Evolutionary conservation across 2,329 filamentous ascomycete species (phyloP).

Genomic region (Pestalotiopsis fici): DNA sequence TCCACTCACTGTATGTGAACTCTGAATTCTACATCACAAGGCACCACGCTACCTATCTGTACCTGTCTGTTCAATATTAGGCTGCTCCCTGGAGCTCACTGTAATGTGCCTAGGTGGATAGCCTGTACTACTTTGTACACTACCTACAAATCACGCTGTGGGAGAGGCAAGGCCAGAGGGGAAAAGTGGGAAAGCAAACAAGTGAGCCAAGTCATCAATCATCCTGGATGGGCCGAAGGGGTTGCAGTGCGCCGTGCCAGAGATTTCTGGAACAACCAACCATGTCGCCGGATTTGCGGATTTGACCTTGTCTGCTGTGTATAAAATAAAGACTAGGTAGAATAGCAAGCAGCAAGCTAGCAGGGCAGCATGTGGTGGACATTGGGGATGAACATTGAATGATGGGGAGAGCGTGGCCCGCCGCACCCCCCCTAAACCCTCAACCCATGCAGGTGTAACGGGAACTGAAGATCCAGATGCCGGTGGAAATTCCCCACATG

Average conservation of each 20-base stretch:
- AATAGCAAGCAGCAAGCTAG: background rate
- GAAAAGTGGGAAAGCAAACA: background rate
- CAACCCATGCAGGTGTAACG: constrained; percentile 5
- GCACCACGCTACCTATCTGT: background rate
- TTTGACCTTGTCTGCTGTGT: background rate
- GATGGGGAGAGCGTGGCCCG: background rate
- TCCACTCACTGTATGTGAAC: no score
- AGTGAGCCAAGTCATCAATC: background rate
- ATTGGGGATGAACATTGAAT: background rate
- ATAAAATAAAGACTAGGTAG: background rate
- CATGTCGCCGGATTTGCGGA: background rate
- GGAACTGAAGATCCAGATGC: constrained; percentile 21
- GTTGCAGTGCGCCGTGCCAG: constrained; percentile 8
- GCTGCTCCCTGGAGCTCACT: no score
- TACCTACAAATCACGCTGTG: background rate
- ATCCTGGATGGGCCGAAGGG: background rate
- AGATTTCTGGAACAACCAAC: constrained; percentile 3
- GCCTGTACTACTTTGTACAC: no score
- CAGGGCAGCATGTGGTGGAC: background rate
- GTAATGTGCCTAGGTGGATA: no score
- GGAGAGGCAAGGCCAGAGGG: background rate
- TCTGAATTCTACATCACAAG: no score
- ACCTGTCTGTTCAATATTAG: no score
- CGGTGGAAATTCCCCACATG: constrained; percentile 23
- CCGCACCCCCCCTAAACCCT: background rate